These are phyloP conservation scores for Fusarium torreyae DNA, from an alignment of 2,329 filamentous ascomycete genomes.

Conservation along the genomic window DNA sequence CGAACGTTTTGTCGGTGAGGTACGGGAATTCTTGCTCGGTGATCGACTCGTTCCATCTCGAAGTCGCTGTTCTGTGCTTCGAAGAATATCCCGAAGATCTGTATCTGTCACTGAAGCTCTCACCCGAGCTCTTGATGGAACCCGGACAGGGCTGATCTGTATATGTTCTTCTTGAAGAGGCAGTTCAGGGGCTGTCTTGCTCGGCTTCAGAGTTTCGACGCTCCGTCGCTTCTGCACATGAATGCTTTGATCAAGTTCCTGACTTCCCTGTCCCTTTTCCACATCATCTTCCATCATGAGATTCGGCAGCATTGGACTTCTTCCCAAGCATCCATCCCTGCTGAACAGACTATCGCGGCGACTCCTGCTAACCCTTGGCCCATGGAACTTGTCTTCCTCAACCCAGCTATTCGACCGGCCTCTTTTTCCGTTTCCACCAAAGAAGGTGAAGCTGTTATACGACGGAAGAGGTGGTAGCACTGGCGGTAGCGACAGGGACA, in stretches of 20 bases:
- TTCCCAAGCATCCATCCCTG: conserved; percentile 55
- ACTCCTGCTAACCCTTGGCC: conserved; percentile 58
- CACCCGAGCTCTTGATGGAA: conserved; percentile 40
- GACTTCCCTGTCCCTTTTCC: conserved; percentile 42
- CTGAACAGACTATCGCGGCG: conserved; percentile 50
- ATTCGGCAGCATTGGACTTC: conserved; percentile 57
- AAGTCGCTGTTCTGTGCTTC: conserved; percentile 67
- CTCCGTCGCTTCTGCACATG: conserved; percentile 41
- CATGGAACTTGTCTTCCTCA: conserved; percentile 67
- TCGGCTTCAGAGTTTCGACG: conserved; percentile 30
- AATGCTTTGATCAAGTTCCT: conserved; percentile 31
- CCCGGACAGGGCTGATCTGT: conserved; percentile 28
- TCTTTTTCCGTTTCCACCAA: conserved; percentile 49
- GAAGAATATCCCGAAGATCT: conserved; percentile 66
- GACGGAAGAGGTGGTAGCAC: conserved; percentile 55
- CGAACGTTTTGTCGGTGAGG: conserved; percentile 37
- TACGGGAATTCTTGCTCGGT: conserved; percentile 51
- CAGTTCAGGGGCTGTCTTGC: conserved; percentile 45
- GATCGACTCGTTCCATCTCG: conserved; percentile 56
- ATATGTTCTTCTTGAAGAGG: conserved; percentile 27
- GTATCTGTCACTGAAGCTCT: conserved; percentile 58
- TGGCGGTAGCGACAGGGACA: conserved; percentile 51
- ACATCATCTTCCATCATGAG: conserved; percentile 46
- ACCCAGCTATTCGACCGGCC: conserved; percentile 60
- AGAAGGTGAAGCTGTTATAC: conserved; percentile 52